Evolutionary conservation across 2,329 filamentous ascomycete species (phyloP), one percentile per base, ranked within the genome.

Genomic region (Cladosporium sp.): DNA sequence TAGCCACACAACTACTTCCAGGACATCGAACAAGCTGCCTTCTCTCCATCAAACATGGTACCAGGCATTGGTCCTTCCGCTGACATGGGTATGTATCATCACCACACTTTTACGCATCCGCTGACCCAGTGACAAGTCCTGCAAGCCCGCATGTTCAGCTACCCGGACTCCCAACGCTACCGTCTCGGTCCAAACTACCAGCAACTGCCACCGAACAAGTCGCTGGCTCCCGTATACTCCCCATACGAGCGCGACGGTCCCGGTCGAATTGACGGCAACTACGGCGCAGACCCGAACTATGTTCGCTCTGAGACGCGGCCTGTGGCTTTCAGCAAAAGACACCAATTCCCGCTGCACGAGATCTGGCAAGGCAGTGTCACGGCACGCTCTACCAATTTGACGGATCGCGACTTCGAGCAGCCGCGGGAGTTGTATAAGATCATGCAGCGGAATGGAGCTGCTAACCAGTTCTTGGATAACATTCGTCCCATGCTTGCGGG

Each of bases 11-110:
- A 91, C 76, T 91, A 90, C 78, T 90, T 90, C 72, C 54, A 57
- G 56, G 89, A 91, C 72, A 84, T 89, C 56, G 88, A 91, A 74
- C 88, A 91, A 77, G 84, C 86, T 0, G 85, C 86, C 0, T 91
- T 91, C 71, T 87, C 85, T 0, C 88, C 89, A 0, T 85, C 84
- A 0, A 87, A 85, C 66, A 79, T 91, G 73, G 85, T 89, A 0
- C 88, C 87, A 0, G 88, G 89, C 1, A 81, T 88, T 51, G 87
- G 84, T 59, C 83, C 86, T 0, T 86, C 85, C 0, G 85, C 86
- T 6, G 88, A 91, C 71, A 57, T 57, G 54, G 32, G 54, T 57
- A 23, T 13, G 54, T n/a, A 26, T 6, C 23, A 6, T 10, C 6
- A 8, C 0, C 25, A 2, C 25, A 11, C 13, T 18, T 30, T 3